Evolutionary conservation across 139 green algal genomes (phyloP).

Genomic region (Yamagishiella unicocca): DNA sequence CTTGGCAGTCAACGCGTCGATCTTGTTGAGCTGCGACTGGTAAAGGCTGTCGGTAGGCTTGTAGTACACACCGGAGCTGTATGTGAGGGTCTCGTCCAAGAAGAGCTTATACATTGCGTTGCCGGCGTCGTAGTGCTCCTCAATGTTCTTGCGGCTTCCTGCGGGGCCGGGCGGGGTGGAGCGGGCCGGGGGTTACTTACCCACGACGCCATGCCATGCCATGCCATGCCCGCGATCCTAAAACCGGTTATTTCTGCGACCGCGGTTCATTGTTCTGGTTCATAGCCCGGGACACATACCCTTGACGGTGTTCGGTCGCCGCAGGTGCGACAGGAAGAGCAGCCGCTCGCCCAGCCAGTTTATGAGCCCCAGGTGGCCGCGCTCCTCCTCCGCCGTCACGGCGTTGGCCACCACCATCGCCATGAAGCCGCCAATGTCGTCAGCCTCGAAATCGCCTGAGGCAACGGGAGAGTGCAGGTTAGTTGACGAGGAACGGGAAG

Average conservation of each 20-base stretch:
- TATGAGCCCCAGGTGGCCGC: constrained; percentile 80
- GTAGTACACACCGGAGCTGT: constrained; percentile 76
- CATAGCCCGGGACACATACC: constrained; percentile 44
- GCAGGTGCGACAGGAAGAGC: constrained; percentile 81
- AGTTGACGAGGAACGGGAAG: not conserved
- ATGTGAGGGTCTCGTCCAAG: constrained; percentile 96
- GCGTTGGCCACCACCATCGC: constrained; percentile 80
- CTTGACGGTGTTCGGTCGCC: constrained; percentile 84
- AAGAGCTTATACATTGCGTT: constrained; percentile 96
- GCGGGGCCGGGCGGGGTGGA: not conserved
- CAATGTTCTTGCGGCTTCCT: constrained; percentile 92
- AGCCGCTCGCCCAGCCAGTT: constrained; percentile 88
- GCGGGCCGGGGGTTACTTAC: no score
- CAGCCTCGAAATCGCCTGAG: constrained; percentile 62
- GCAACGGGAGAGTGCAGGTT: not conserved
- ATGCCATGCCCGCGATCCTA: no score
- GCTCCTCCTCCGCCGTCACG: constrained; percentile 50
- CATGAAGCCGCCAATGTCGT: constrained; percentile 80
- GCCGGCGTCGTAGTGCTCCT: constrained; percentile 97
- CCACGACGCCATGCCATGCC: no score
- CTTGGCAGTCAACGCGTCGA: constrained; percentile 86
- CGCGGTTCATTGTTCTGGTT: no score
- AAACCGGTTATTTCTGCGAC: no score
- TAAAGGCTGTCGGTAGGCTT: constrained; percentile 3
- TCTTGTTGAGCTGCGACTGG: constrained; percentile 82